Evolutionary conservation across 768 basidiomycete genomes (phyloP).

Genomic region (Zangia roseola): DNA sequence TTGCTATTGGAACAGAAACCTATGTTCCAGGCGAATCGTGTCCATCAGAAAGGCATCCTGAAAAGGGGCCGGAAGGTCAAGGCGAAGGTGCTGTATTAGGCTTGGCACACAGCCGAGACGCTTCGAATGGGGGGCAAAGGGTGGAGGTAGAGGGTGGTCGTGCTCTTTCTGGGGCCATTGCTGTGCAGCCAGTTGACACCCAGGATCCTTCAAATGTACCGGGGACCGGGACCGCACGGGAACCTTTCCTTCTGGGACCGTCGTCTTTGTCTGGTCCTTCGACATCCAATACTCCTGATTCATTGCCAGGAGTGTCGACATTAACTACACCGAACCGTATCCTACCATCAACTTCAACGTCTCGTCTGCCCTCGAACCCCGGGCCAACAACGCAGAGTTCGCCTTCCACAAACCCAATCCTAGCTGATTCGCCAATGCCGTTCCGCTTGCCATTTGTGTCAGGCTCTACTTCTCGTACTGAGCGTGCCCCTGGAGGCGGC

Average conservation of each 20-base stretch:
- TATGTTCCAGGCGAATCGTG: not conserved
- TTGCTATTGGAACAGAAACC: constrained; percentile 1
- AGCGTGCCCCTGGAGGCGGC: constrained; percentile 41
- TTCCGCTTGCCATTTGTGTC: constrained; percentile 29
- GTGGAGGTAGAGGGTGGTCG: constrained; percentile 15
- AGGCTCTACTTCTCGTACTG: constrained; percentile 34
- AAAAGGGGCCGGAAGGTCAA: constrained; percentile 3
- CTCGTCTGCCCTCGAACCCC: not conserved
- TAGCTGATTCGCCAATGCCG: constrained; percentile 26
- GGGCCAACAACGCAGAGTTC: not conserved
- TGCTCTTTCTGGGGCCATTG: constrained; percentile 20
- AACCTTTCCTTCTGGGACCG: constrained; percentile 14
- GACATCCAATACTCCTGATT: constrained; percentile 8
- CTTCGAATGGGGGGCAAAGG: constrained; percentile 19
- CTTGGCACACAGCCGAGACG: constrained; percentile 21
- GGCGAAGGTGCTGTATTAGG: constrained; percentile 14
- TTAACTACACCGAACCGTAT: not conserved
- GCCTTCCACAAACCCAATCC: constrained; percentile 6
- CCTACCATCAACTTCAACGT: constrained; percentile 6
- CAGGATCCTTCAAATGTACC: constrained; percentile 26
- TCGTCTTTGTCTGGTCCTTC: constrained; percentile 6
- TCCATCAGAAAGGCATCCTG: constrained; percentile 1
- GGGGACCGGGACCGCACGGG: constrained; percentile 6
- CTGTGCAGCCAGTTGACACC: constrained; percentile 21
- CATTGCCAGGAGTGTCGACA: constrained; percentile 2